Base-by-base conservation (phyloP, 2,329 filamentous ascomycete species). In the Helicocarpus griseus region DNA sequence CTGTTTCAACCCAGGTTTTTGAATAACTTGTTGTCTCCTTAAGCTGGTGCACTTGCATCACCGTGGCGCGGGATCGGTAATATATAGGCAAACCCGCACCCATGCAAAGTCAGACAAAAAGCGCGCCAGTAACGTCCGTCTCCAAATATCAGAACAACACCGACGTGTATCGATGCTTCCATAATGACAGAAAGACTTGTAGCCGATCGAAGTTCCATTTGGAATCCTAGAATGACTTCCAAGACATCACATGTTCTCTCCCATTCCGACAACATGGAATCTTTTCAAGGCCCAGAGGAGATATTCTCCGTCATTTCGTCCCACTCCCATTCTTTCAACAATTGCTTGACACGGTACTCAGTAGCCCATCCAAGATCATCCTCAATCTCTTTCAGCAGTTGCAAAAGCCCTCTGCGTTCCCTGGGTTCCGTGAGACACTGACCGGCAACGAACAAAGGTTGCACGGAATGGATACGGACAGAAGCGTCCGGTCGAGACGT, bases 351-450 rank as follows among this genome's bases (percentile, higher is more conserved):
- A 35, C 81, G 73, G 63, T 83, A 82, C 58, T 80, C 73, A 45
- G 81, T 83, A 2, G 79, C 78, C 75, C 80, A 83, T 2, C 81
- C 82, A 31, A 82, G 73, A 58, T 85, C 82, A n/a, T 65, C 67
- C 63, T 85, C 81, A 26, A 85, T 77, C 9, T 75, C 78, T 24
- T 73, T 69, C 19, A 86, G 65, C 35, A 85, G 61, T 11, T 74
- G 69, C 35, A 85, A 58, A 8, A 84, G 73, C 1, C 77, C 70
- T 33, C 73, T 66, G 14, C 80, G 76, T 63, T 83, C 81, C 9
- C 67, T 68, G 26, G 69, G 64, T 50, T 79, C 73, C 7, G 73
- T 77, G 29, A 84, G 67, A 60, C 80, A 82, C 60, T 82, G 77
- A 0, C 81, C 81, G 22, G 79, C 80, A 17, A 82, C 78, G 63